Percentiles rank a stretch among this genome's conserved stretches.
These are phyloP conservation scores for Volvox reticuliferus DNA, from an alignment of 139 green algal species.

Conservation along the genomic window DNA sequence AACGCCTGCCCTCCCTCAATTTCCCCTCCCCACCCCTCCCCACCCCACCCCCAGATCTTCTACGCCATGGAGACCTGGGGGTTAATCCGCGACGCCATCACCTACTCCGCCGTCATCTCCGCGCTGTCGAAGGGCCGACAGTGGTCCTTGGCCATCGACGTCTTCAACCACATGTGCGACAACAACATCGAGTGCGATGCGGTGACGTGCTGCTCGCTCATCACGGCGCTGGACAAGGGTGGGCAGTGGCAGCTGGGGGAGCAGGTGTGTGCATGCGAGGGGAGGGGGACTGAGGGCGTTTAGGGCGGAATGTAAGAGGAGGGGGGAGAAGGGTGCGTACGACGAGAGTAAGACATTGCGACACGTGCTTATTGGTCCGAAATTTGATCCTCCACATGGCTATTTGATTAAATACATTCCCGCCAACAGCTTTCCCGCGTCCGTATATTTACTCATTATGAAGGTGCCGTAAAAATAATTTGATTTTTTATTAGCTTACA, in stretches of 20 bases:
- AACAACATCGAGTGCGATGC: slow-evolving; percentile 86
- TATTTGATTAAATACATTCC: no score
- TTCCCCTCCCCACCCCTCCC: neutral
- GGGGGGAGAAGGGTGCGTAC: no score
- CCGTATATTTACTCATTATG: no score
- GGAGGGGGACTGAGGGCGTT: neutral
- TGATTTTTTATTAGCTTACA: no score
- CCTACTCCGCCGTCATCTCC: slow-evolving; percentile 88
- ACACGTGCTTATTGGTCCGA: no score
- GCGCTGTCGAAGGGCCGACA: slow-evolving; percentile 89
- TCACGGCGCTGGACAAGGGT: slow-evolving; percentile 90
- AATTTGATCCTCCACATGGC: no score
- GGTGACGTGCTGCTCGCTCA: slow-evolving; percentile 92
- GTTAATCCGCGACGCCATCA: slow-evolving; percentile 87
- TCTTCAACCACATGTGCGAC: slow-evolving; percentile 75
- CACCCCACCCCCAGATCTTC: slow-evolving; percentile 69
- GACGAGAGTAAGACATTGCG: no score
- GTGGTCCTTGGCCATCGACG: slow-evolving; percentile 74
- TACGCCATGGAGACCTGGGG: slow-evolving; percentile 78
- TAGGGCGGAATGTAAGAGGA: no score
- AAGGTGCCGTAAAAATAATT: no score
- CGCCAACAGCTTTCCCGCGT: no score
- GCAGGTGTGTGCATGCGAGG: slow-evolving; percentile 59
- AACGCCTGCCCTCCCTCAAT: no score
- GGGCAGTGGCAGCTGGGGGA: slow-evolving; percentile 92